A percentile compares a stretch with the other conserved stretches of the same genome.
phyloP scores from a whole-genome alignment of 225 moss, liverwort and hornwort genomes.

The Pseudisothecium myosuroides region DNA sequence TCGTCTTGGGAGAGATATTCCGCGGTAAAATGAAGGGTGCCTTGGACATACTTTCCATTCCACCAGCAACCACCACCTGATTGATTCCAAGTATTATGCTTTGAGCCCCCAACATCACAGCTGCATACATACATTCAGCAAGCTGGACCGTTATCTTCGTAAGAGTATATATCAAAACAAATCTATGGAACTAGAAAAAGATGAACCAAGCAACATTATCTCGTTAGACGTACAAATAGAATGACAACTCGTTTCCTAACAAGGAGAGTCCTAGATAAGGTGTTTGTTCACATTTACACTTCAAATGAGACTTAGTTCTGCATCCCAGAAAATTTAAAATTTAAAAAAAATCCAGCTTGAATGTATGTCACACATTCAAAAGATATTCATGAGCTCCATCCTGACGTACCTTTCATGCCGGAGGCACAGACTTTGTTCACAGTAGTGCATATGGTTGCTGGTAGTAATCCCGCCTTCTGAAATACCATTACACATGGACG shows the following conservation, averaged over 20 bases:
- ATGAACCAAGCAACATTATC: neutral
- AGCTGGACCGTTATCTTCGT: neutral
- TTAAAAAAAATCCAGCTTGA: neutral
- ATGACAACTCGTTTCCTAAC: neutral
- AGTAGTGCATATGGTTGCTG: constrained; percentile 73
- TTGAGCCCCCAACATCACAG: constrained; percentile 92
- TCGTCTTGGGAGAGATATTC: constrained; percentile 19
- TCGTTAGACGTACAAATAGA: neutral
- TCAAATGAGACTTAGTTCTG: neutral
- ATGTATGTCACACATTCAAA: neutral
- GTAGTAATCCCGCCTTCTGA: constrained; percentile 69
- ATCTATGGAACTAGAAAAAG: neutral
- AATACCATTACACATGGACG: neutral
- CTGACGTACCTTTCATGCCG: constrained; percentile 77
- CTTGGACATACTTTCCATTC: constrained; percentile 96
- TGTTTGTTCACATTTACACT: neutral
- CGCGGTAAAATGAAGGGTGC: constrained; percentile 60
- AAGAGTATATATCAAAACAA: neutral
- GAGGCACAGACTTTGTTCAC: constrained; percentile 94
- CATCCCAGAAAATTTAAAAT: neutral
- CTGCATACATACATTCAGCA: constrained; percentile 13
- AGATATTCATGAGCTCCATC: neutral
- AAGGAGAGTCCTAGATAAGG: neutral
- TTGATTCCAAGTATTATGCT: constrained; percentile 75
- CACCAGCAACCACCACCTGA: constrained; percentile 68